Evolutionary conservation across 2,329 filamentous ascomycete species (phyloP), one percentile per base, ranked within the genome.

Genomic region (Penicillium polonicum): DNA sequence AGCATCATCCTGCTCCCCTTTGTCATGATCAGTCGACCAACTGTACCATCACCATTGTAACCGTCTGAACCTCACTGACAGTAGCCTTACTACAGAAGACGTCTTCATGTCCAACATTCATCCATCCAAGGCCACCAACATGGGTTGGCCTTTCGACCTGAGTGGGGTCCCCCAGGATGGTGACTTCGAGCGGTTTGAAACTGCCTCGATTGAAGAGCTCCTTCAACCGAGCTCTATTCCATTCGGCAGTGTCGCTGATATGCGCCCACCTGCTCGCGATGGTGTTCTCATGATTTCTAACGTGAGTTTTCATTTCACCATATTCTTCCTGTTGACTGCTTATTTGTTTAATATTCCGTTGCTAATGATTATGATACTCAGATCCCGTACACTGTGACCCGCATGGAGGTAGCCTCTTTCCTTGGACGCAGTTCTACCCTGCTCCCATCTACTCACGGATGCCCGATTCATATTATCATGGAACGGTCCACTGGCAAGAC

Each of bases 401-500:
- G 78, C 57, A 70, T 76, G 31, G 80, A 83, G 61, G 76, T 83
- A 35, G 64, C 75, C 19, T 77, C 79, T 50, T 78, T 80, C 63
- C 71, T 80, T 45, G 79, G 78, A 54, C 76, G 75, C 44, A 72
- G 74, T 60, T 74, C 78, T 36, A 71, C 72, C 17, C 65, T 79
- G 36, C 63, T 80, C 19, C 63, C 68, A 6, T 62, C 71, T 5
- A 64, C 70, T 5, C 60, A 72, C 19, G 81, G 79, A 29, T 78
- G 72, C 43, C 73, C 80, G 0, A 73, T 83, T n/a, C 82, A 84
- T 62, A 82, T 84, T 60, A 80, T 83, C 57, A 83, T 84, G 81
- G 82, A 84, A 60, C 79, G 81, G 23, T 76, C 79, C 23, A 82
- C 80, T n/a, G 80, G 79, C 19, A 84, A 83, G 72, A 83, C 82